These are phyloP conservation scores for Lithohypha guttulata DNA, from an alignment of 2,329 filamentous ascomycete genomes.

Conservation along the genomic window DNA sequence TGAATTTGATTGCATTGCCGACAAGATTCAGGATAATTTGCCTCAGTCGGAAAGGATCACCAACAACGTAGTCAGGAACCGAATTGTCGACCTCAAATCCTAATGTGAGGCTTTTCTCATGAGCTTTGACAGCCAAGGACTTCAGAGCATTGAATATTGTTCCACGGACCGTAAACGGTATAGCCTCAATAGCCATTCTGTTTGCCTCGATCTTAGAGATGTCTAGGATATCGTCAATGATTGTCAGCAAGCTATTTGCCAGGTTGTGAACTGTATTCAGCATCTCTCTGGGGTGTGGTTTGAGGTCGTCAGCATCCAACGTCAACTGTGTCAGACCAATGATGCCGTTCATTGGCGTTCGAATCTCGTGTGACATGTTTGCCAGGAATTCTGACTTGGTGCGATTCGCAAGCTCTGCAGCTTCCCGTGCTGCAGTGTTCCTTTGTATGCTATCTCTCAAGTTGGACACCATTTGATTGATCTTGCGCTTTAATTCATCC, in stretches of 20 bases:
- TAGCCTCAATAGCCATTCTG: constrained; percentile 96
- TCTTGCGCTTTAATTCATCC: constrained; percentile 97
- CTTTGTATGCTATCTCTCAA: constrained; percentile 90
- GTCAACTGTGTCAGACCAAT: constrained; percentile 97
- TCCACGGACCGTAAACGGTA: constrained; percentile 85
- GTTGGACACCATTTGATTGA: constrained; percentile 98
- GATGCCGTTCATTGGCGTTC: constrained; percentile 95
- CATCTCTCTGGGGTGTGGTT: constrained; percentile 94
- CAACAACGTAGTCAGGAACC: constrained; percentile 88
- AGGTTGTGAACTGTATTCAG: constrained; percentile 95
- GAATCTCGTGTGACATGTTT: constrained; percentile 98
- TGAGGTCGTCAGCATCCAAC: constrained; percentile 86
- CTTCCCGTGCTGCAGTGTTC: constrained; percentile 90
- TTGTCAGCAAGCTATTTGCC: constrained; percentile 89
- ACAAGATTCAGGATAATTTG: constrained; percentile 97
- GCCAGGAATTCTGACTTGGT: constrained; percentile 97
- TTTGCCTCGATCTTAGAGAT: constrained; percentile 79
- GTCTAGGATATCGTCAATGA: constrained; percentile 73
- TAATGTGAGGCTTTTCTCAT: constrained; percentile 86
- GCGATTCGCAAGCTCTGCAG: constrained; percentile 91
- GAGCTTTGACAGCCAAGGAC: constrained; percentile 91
- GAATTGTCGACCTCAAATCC: constrained; percentile 89
- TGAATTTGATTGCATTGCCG: constrained; percentile 98
- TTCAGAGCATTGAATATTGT: constrained; percentile 97
- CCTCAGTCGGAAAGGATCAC: constrained; percentile 88